Base-by-base conservation (phyloP, 305 asterid species). In the Solanum hybrid region DNA sequence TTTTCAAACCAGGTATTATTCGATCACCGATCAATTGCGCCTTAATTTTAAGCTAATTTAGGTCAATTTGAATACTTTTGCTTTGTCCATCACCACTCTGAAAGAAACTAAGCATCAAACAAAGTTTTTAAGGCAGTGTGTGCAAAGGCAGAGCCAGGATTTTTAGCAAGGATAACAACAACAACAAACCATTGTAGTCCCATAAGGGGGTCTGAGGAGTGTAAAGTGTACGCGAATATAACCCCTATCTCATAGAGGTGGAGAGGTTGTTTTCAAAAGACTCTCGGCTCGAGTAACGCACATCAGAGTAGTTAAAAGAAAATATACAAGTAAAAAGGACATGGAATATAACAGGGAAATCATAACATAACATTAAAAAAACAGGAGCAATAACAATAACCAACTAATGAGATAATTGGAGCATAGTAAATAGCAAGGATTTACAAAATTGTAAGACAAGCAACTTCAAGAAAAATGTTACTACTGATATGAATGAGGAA, bases 1-100 rank as follows among this genome's bases (percentile, higher is more conserved):
- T 94, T 88, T 93, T 92, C 81, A 94, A 92, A 90, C 95, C 96
- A 27, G 96, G 97, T 95, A 91, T 40, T 89, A 9, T 26, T 22
- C 31, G 31, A 77, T 77, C 82, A 34, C n/a, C 42, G 26, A 22
- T 22, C 45, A 22, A 78, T 22, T 36, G 9, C 4, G 10, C 85
- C 51, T 78, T 78, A 35, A 19, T 22, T 17, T 78, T 78, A 35
- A 78, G 3, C 84, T 35, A 35, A 78, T 78, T 34, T 36, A 77
- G 7, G 40, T 77, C 82, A 73, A 19, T 73, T 73, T 73, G 37
- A 31, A 31, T 75, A 31, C 11, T 29, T 75, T 29, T 75, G 79
- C 37, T 13, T 75, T 31, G 37, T 17, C n/a, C 79, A 75, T 75
- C 37, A 75, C 38, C 37, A 75, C 12, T 75, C n/a, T 75, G 79